Evolutionary conservation across 1,139 yeast species (phyloP).

Genomic region (Lodderomyces elongisporus): DNA sequence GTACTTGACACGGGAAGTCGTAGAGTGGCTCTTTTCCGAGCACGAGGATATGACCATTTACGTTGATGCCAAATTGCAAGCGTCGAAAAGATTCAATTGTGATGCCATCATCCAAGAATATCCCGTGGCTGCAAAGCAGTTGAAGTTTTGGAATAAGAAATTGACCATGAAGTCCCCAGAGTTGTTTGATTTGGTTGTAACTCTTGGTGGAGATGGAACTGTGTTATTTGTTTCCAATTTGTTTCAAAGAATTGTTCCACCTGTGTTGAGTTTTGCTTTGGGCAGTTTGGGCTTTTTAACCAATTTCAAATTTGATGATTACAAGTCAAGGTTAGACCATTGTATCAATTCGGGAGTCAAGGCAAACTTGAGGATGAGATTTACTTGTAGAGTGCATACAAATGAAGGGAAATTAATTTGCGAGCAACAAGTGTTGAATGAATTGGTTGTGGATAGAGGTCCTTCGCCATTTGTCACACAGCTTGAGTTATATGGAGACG

Average conservation of each 20-base stretch:
- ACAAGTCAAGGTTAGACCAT: constrained; percentile 48
- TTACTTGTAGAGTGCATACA: constrained; percentile 62
- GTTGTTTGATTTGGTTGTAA: constrained; percentile 67
- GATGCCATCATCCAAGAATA: constrained; percentile 31
- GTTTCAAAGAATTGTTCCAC: constrained; percentile 80
- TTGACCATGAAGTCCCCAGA: constrained; percentile 54
- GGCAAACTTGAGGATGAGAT: constrained; percentile 77
- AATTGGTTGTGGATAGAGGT: constrained; percentile 80
- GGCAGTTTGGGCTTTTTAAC: constrained; percentile 84
- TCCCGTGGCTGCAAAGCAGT: constrained; percentile 37
- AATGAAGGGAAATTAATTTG: constrained; percentile 56
- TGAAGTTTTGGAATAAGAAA: constrained; percentile 66
- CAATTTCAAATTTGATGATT: constrained; percentile 68
- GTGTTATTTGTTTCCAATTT: constrained; percentile 74
- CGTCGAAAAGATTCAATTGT: constrained; percentile 60
- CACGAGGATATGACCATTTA: constrained; percentile 53
- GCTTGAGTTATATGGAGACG: constrained; percentile 79
- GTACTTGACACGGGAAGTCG: constrained; percentile 68
- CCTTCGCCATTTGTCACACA: constrained; percentile 85
- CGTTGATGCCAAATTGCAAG: constrained; percentile 62
- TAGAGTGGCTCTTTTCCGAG: constrained; percentile 62
- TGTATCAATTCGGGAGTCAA: constrained; percentile 66
- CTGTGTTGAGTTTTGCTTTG: constrained; percentile 74
- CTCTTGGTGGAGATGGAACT: constrained; percentile 90
- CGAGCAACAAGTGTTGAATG: constrained; percentile 79